Base-by-base conservation (phyloP, 2,329 filamentous ascomycete species). In the Pyrenochaeta sp. region DNA sequence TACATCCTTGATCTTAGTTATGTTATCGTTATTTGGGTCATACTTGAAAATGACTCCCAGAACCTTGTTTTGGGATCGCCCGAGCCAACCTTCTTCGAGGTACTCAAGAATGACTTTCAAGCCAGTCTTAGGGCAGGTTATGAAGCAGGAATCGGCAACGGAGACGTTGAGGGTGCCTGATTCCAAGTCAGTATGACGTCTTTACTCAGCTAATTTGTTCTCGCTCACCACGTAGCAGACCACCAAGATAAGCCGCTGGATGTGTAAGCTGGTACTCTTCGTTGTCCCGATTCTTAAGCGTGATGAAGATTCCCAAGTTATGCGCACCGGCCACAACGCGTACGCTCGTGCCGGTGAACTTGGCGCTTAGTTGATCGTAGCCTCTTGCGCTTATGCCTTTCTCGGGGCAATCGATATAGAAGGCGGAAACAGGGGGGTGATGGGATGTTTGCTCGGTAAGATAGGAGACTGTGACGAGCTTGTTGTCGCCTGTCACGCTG, bases 401-500 rank as follows among this genome's bases (percentile, higher is more conserved):
- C 67, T 96, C 91, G 0, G 93, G 93, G 74, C 95, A 99, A 73
- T 93, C 90, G 64, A 97, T 89, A 77, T 91, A 94, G 79, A 96
- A 99, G 13, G 95, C 95, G 67, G 94, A 98, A 65, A 99, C 94
- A 9, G 95, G 95, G 34, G 95, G 95, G 79, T 99, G 95, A 72
- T 99, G 95, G 7, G 93, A 97, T 8, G 95, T 99, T 80, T 99
- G 95, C 80, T 99, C 95, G 27, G 95, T 98, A 59, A 99, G 84
- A 76, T 96, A 99, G 9, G 93, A 97, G 68, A 99, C 87, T 67
- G 90, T 91, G 67, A 97, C 85, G 28, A 83, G 85, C 67, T 80
- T 78, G 74, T 77, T 75, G 72, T 77, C 69, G 69, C 73, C 66
- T 58, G 71, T 63, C 62, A 75, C 62, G 76, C 75, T 74, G 56